Evolutionary conservation across 805 yeast genomes (phyloP).

Genomic region (Cyberlindnera saturnus): DNA sequence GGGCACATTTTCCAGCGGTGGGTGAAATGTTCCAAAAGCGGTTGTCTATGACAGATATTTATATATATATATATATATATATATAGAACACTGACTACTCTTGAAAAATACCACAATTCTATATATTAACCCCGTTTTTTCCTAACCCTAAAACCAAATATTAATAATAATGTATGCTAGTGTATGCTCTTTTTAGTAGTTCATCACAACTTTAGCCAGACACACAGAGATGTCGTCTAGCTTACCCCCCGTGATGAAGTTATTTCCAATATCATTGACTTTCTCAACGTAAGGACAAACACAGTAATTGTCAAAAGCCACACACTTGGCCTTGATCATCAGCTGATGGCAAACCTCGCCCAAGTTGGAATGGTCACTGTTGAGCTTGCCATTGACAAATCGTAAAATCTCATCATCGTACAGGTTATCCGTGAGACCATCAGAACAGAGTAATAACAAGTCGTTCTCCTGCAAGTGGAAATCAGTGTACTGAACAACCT

Average conservation of each 20-base stretch:
- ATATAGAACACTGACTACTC: too few species aligned
- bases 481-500: constrained; percentile 40
- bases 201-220: constrained; percentile 35
- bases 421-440: constrained; percentile 48
- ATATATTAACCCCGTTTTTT: not conserved
- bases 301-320: constrained; percentile 48
- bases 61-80: not conserved
- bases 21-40: not conserved
- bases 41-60: not conserved
- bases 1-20: too few species aligned
- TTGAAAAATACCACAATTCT: not conserved
- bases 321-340: constrained; percentile 38
- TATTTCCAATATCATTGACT: constrained; percentile 33
- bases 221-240: constrained; percentile 50
- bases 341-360: constrained; percentile 35
- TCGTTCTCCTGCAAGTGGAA: constrained; percentile 36
- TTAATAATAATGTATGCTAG: not conserved
- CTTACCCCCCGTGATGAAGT: constrained; percentile 43
- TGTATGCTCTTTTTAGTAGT: constrained; percentile 2
- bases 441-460: constrained; percentile 42
- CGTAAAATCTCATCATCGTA: constrained; percentile 41
- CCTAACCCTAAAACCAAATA: too few species aligned
- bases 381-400: constrained; percentile 29
- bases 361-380: constrained; percentile 24
- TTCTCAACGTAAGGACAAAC: constrained; percentile 49